Conservation (phyloP, 1,139 yeast genomes). For the Fermentozyma sake region DNA sequence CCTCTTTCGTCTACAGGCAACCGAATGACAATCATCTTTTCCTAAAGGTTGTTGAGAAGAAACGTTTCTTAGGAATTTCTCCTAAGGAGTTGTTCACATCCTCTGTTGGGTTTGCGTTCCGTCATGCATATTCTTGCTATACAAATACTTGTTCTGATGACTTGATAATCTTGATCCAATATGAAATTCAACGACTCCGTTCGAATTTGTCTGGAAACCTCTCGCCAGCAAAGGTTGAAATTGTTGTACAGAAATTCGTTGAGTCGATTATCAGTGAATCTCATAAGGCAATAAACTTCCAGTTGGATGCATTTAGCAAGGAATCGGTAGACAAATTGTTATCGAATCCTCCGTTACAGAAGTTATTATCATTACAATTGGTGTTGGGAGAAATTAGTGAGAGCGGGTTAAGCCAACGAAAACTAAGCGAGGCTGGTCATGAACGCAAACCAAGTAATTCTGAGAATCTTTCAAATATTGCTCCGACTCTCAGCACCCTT, state of each 20-base stretch:
- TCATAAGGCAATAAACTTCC: constrained; percentile 66
- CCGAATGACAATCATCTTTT: constrained; percentile 21
- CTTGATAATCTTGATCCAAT: constrained; percentile 50
- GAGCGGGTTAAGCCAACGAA: no score
- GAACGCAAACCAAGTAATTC: no score
- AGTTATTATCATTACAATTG: constrained; percentile 59
- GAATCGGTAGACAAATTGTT: constrained; percentile 69
- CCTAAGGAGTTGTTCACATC: constrained; percentile 35
- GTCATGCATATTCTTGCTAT: constrained; percentile 67
- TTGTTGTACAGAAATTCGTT: constrained; percentile 29
- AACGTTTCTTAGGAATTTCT: constrained; percentile 13
- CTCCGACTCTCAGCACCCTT: no score
- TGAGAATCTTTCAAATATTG: no score
- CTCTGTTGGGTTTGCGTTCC: constrained; percentile 58
- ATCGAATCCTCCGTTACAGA: constrained; percentile 70
- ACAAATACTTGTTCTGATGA: constrained; percentile 65
- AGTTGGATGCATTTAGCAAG: constrained; percentile 55
- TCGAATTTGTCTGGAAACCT: no score
- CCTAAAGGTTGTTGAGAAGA: constrained; percentile 27
- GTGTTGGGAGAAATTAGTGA: constrained; percentile 56
- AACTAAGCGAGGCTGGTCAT: no score
- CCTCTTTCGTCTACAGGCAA: constrained; percentile 40
- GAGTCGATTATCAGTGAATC: constrained; percentile 54
- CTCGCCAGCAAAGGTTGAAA: constrained; percentile 3
- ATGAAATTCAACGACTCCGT: constrained; percentile 39